Conservation (phyloP, 2,329 filamentous ascomycete genomes). For the Diplocarpon rosae region DNA sequence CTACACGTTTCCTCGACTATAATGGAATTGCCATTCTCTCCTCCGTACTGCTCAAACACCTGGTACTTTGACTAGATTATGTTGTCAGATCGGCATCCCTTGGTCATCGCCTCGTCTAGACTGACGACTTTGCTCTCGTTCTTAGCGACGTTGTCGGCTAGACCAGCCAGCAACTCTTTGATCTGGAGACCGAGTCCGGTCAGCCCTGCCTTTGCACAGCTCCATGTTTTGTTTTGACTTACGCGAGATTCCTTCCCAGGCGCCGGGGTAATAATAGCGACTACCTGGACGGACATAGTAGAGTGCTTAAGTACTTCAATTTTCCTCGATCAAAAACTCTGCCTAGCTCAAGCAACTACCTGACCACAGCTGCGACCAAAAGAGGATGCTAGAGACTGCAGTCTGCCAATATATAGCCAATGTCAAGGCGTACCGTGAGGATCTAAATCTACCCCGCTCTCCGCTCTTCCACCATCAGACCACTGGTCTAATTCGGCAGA, state of each 20-base stretch:
- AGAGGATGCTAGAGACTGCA: no score
- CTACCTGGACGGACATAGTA: slow-evolving; percentile 11
- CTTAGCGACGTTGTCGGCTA: slow-evolving; percentile 11
- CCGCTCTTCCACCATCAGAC: no score
- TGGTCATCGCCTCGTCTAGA: no score
- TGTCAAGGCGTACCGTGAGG: no score
- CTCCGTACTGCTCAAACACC: slow-evolving; percentile 12
- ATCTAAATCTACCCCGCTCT: no score
- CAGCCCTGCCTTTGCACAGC: neutral
- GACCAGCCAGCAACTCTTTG: slow-evolving; percentile 7
- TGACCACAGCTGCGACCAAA: no score
- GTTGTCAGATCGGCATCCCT: no score
- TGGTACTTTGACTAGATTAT: slow-evolving; percentile 11
- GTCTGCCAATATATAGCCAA: no score
- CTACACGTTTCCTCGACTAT: slow-evolving; percentile 15
- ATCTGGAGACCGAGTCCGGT: slow-evolving; percentile 3
- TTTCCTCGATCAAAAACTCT: no score
- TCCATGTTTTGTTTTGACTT: slow-evolving; percentile 1
- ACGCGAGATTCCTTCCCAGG: slow-evolving; percentile 17
- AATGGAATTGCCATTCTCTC: slow-evolving; percentile 9
- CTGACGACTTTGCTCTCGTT: slow-evolving; percentile 9
- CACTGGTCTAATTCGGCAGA: no score
- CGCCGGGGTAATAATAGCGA: slow-evolving; percentile 13
- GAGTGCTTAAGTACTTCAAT: no score
- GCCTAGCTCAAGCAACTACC: no score